A percentile compares a stretch with the other conserved stretches of the same genome.
These are phyloP conservation scores for Bolboschoenus planiculmis DNA, from an alignment of 176 grass and related monocot species.

Conservation along the genomic window DNA sequence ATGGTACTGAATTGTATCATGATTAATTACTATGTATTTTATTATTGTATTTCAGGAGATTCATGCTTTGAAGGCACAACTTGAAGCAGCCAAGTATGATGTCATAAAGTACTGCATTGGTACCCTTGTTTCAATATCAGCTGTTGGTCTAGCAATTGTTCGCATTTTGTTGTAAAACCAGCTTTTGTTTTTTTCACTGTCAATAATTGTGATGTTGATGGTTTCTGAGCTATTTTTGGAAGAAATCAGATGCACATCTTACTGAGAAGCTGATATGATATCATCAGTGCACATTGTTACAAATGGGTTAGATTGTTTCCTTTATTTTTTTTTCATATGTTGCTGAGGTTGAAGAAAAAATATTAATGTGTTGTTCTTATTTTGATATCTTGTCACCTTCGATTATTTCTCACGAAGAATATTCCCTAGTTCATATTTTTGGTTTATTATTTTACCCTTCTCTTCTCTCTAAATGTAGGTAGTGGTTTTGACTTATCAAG, in stretches of 20 bases:
- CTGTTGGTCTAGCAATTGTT: conserved; percentile 24
- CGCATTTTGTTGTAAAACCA: conserved; percentile 21
- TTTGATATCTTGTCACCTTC: not conserved
- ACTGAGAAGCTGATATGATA: not conserved
- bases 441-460: not conserved
- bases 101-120: conserved; percentile 48
- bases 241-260: conserved; percentile 10
- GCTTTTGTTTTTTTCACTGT: not conserved
- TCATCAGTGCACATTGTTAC: not conserved
- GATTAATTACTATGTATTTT: conserved; percentile 4
- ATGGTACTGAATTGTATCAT: not conserved
- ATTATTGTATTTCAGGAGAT: conserved; percentile 34
- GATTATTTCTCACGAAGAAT: not conserved
- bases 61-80: conserved; percentile 32
- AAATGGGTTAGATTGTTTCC: not conserved
- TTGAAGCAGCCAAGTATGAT: conserved; percentile 43
- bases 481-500: not conserved
- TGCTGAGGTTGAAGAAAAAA: not conserved
- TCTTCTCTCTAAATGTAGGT: not conserved
- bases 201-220: not conserved
- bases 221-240: not conserved
- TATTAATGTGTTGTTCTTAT: not conserved
- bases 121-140: conserved; percentile 40
- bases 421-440: not conserved
- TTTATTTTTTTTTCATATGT: not conserved